A percentile compares a stretch with the other conserved stretches of the same genome.
Conservation (phyloP, 768 basidiomycete genomes). For the Termitomyces sp. region DNA sequence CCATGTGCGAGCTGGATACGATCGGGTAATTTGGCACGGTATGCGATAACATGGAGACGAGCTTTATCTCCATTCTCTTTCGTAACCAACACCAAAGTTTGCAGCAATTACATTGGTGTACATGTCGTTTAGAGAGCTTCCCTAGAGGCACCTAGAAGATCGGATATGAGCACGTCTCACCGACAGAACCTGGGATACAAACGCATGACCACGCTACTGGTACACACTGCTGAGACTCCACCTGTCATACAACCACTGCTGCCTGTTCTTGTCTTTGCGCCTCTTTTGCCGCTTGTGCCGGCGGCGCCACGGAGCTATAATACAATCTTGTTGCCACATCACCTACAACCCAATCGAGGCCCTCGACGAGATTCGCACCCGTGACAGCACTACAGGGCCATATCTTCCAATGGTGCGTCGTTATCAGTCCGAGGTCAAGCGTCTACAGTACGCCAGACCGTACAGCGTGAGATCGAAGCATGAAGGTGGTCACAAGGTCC, state of each 20-base stretch:
- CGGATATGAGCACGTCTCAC: conserved; percentile 8
- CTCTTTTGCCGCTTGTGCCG: background rate
- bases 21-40: background rate
- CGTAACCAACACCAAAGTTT: conserved; percentile 3
- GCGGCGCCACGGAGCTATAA: conserved; percentile 52
- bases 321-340: conserved; percentile 88
- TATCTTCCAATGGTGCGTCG: conserved; percentile 87
- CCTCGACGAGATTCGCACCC: conserved; percentile 77
- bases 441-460: conserved; percentile 2
- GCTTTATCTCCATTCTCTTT: conserved; percentile 1
- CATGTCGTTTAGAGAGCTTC: background rate
- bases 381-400: conserved; percentile 91
- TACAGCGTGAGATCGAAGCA: conserved; percentile 1
- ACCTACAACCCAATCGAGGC: conserved; percentile 88
- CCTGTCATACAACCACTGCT: background rate
- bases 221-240: background rate
- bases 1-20: background rate
- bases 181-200: background rate
- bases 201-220: background rate
- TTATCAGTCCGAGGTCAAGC: conserved; percentile 67
- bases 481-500: conserved; percentile 7
- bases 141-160: background rate
- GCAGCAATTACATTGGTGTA: conserved; percentile 2
- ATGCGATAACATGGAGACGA: background rate
- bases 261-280: background rate